A percentile compares a stretch with the other conserved stretches of the same genome.
phyloP scores from a whole-genome alignment of 2,329 filamentous ascomycete species.

The Neophaeococcomyces aloes region DNA sequence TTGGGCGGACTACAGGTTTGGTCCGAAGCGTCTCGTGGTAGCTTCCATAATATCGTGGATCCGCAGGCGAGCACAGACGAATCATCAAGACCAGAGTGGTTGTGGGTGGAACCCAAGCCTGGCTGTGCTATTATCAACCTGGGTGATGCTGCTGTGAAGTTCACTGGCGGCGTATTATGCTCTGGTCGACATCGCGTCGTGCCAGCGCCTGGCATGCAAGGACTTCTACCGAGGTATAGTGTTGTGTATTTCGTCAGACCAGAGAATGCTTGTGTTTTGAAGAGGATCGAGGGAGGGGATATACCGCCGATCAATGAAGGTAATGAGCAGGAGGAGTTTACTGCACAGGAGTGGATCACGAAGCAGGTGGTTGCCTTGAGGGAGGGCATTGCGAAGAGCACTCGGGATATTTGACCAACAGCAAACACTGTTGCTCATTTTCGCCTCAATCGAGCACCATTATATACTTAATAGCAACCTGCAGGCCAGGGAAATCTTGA shows the following conservation, averaged over 20 bases:
- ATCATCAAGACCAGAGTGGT: constrained; percentile 29
- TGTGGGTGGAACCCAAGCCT: constrained; percentile 33
- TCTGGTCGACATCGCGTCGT: constrained; percentile 42
- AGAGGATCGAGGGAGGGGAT: constrained; percentile 29
- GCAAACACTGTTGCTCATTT: not conserved
- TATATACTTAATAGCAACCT: no score
- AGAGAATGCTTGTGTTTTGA: constrained; percentile 36
- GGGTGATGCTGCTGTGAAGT: constrained; percentile 33
- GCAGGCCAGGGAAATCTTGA: no score
- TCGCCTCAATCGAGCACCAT: no score
- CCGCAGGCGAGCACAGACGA: not conserved
- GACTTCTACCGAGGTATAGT: constrained; percentile 36
- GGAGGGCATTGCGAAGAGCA: constrained; percentile 1
- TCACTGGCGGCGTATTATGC: constrained; percentile 32
- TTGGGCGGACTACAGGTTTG: constrained; percentile 24
- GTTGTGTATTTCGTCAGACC: constrained; percentile 47
- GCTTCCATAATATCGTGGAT: constrained; percentile 4
- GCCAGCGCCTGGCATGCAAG: constrained; percentile 40
- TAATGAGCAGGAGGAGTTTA: constrained; percentile 26
- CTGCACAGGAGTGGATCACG: constrained; percentile 31
- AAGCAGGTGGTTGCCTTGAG: constrained; percentile 23
- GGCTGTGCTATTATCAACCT: constrained; percentile 25
- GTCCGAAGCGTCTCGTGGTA: constrained; percentile 24
- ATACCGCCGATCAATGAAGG: constrained; percentile 23
- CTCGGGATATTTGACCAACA: not conserved